Conservation (phyloP, 2,329 filamentous ascomycete species). For the Aspergillus versicolor region DNA sequence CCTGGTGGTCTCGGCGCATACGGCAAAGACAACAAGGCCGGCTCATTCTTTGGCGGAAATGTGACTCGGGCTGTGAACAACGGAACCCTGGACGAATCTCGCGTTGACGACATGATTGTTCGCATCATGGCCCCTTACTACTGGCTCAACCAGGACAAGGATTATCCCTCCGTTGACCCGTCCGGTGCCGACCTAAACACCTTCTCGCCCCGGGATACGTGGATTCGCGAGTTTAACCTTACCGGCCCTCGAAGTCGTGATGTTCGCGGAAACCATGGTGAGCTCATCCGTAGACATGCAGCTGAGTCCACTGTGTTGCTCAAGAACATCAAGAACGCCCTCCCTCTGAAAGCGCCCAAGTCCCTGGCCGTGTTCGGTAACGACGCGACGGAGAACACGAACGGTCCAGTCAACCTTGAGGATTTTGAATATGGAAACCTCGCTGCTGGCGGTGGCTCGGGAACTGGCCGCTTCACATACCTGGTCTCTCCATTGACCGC, state of each 20-base stretch:
- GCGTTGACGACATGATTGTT: slow-evolving; percentile 49
- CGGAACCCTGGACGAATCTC: slow-evolving; percentile 39
- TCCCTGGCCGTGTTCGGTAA: slow-evolving; percentile 53
- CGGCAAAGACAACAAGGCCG: slow-evolving; percentile 39
- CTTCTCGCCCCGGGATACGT: slow-evolving; percentile 12
- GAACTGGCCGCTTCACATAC: slow-evolving; percentile 23
- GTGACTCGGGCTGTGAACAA: slow-evolving; percentile 31
- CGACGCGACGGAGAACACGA: slow-evolving; percentile 42
- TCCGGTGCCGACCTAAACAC: slow-evolving; percentile 9
- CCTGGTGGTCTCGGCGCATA: slow-evolving; percentile 26
- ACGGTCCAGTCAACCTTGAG: slow-evolving; percentile 11
- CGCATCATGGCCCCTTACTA: slow-evolving; percentile 50
- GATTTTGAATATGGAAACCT: slow-evolving; percentile 19
- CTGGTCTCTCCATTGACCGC: slow-evolving; percentile 30
- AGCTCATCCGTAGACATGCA: slow-evolving; percentile 69
- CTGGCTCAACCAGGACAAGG: slow-evolving; percentile 44
- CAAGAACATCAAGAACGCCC: slow-evolving; percentile 50
- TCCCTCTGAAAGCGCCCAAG: slow-evolving; percentile 51
- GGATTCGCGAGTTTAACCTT: slow-evolving; percentile 18
- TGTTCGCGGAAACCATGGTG: slow-evolving; percentile 68
- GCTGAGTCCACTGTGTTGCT: slow-evolving; percentile 75
- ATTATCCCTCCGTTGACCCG: slow-evolving; percentile 36
- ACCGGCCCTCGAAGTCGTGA: slow-evolving; percentile 38
- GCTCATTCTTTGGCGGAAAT: slow-evolving; percentile 24
- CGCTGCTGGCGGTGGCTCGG: slow-evolving; percentile 19